These are phyloP conservation scores for Penicillium malachiteum DNA, from an alignment of 495 filamentous ascomycete genomes.

Conservation along the genomic window DNA sequence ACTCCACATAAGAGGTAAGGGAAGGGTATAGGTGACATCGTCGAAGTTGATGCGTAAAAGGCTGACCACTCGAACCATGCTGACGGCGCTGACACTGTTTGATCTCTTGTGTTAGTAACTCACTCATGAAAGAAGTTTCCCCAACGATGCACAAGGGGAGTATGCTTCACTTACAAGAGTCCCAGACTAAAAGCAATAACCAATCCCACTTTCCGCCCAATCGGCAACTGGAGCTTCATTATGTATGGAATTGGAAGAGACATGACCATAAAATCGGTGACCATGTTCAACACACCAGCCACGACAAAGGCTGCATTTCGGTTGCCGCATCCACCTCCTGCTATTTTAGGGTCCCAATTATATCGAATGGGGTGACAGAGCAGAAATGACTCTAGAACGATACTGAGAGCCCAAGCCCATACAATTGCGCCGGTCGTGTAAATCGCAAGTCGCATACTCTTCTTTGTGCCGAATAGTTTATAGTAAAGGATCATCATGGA, in stretches of 20 bases:
- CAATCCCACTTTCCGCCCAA: constrained; percentile 7
- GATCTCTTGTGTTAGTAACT: constrained; percentile 1
- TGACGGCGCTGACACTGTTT: constrained; percentile 17
- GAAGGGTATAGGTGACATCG: constrained; percentile 18
- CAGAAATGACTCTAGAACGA: constrained; percentile 9
- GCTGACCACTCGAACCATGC: constrained; percentile 18
- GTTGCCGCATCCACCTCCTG: constrained; percentile 36
- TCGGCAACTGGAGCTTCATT: constrained; percentile 3
- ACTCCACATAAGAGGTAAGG: constrained; percentile 15
- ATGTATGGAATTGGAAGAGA: constrained; percentile 8
- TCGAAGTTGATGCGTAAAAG: constrained; percentile 14
- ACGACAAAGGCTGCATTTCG: constrained; percentile 34
- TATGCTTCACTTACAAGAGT: constrained; percentile 7
- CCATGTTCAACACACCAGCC: constrained; percentile 5
- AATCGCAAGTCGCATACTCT: neutral
- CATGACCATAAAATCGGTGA: constrained; percentile 9
- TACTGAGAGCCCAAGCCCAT: constrained; percentile 15
- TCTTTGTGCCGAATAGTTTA: constrained; percentile 4
- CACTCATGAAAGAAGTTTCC: neutral
- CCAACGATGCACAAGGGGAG: no score
- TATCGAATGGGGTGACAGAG: constrained; percentile 47
- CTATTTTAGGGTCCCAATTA: constrained; percentile 45
- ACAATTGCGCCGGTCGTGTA: constrained; percentile 5
- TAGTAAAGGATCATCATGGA: constrained; percentile 7
- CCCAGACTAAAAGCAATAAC: constrained; percentile 4